These are phyloP conservation scores for Epichloe coenophiala DNA, from an alignment of 2,329 filamentous ascomycete species.

Conservation along the genomic window DNA sequence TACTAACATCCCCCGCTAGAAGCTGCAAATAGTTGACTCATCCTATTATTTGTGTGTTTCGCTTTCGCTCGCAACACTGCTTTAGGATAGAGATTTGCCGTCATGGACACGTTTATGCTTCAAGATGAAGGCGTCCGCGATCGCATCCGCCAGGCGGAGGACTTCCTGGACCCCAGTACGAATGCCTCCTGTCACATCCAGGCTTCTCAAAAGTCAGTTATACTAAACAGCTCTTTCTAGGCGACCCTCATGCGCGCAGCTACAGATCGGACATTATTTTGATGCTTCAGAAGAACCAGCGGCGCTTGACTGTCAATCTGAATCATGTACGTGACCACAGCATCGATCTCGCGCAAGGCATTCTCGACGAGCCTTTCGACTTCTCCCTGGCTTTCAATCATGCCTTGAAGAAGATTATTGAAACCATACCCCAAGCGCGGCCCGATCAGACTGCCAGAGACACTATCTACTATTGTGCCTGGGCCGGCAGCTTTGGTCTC, in stretches of 20 bases:
- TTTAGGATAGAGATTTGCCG: conserved; percentile 5
- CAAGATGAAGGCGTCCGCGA: conserved; percentile 75
- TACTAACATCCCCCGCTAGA: not conserved
- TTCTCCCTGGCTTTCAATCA: conserved; percentile 78
- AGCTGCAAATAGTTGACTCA: too few species aligned
- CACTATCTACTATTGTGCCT: conserved; percentile 90
- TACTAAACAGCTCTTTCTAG: conserved; percentile 15
- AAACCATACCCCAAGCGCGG: conserved; percentile 62
- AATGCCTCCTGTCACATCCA: not conserved
- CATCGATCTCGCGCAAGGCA: conserved; percentile 60
- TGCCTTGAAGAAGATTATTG: conserved; percentile 78
- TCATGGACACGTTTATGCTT: conserved; percentile 62
- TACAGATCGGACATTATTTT: conserved; percentile 81
- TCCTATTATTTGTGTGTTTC: not conserved
- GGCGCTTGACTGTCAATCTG: conserved; percentile 58
- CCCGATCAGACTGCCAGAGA: conserved; percentile 66
- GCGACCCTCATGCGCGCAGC: conserved; percentile 46
- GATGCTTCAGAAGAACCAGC: conserved; percentile 56
- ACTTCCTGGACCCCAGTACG: conserved; percentile 89
- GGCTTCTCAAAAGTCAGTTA: not conserved
- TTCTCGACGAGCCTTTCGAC: conserved; percentile 80
- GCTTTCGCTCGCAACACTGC: not conserved
- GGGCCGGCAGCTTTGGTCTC: conserved; percentile 87
- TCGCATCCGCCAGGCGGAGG: conserved; percentile 73
- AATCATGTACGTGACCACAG: conserved; percentile 88